A percentile compares a stretch with the other conserved stretches of the same genome.
phyloP scores from a whole-genome alignment of 2,329 filamentous ascomycete species.

The Zalaria obscura region DNA sequence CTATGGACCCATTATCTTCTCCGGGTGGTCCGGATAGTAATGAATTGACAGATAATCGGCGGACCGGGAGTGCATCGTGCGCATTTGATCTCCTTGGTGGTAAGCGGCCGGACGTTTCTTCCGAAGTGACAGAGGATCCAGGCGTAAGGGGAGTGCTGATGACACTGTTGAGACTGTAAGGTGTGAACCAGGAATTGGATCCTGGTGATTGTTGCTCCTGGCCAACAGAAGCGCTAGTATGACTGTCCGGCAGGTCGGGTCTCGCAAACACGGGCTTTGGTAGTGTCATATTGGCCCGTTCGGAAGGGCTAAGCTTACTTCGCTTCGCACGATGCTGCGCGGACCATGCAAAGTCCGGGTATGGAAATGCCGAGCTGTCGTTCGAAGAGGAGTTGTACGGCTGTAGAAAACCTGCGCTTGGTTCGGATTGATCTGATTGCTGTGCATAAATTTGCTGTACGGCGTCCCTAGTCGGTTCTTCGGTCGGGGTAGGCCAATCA shows the following conservation, averaged over 20 bases:
- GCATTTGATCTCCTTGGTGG: slow-evolving; percentile 6
- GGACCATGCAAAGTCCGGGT: slow-evolving; percentile 15
- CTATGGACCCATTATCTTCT: slow-evolving; percentile 4
- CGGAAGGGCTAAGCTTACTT: slow-evolving; percentile 15
- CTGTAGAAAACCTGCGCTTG: no score
- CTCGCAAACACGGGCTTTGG: slow-evolving; percentile 13
- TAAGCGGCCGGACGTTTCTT: slow-evolving; percentile 11
- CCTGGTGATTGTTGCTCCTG: slow-evolving; percentile 23
- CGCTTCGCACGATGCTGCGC: slow-evolving; percentile 22
- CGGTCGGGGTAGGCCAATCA: no score
- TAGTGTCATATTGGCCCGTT: slow-evolving; percentile 6
- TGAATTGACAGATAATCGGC: slow-evolving; percentile 50
- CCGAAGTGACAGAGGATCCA: slow-evolving; percentile 22
- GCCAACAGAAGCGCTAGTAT: not conserved
- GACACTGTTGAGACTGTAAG: slow-evolving; percentile 25
- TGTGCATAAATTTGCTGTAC: no score
- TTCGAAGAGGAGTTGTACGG: no score
- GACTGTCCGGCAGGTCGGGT: slow-evolving; percentile 10
- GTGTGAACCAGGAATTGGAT: slow-evolving; percentile 13
- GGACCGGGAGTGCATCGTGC: slow-evolving; percentile 28
- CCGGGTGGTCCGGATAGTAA: slow-evolving; percentile 41
- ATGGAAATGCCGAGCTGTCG: not conserved
- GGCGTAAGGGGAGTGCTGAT: slow-evolving; percentile 30
- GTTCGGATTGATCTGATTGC: no score
- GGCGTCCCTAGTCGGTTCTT: no score